phyloP scores from a whole-genome alignment of 2,329 filamentous ascomycete genomes.

The Lomentospora prolificans region DNA sequence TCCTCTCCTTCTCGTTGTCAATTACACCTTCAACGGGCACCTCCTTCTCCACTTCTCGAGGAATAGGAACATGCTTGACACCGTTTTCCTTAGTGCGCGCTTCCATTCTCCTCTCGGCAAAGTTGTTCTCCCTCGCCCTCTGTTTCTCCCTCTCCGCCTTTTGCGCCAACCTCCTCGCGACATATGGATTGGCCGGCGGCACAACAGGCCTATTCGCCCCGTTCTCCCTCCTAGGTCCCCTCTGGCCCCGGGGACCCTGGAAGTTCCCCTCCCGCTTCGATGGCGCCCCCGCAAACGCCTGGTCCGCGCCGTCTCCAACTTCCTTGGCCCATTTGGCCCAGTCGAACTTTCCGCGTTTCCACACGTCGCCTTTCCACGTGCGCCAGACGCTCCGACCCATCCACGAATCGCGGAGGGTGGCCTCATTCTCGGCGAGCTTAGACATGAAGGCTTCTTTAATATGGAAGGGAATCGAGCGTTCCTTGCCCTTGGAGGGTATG shows the following conservation, averaged over 20 bases:
- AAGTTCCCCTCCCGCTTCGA: not conserved
- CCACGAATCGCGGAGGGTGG: conserved; percentile 40
- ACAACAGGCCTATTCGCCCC: not conserved
- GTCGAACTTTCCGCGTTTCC: conserved; percentile 40
- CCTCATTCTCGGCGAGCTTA: conserved; percentile 36
- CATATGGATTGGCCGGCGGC: conserved; percentile 3
- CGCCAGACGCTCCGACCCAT: conserved; percentile 47
- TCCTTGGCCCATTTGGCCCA: conserved; percentile 51
- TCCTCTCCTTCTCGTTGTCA: too few relatives aligned
- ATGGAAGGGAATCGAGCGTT: conserved; percentile 41
- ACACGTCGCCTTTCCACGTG: conserved; percentile 47
- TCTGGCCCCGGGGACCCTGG: not conserved
- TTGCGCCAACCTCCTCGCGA: conserved; percentile 7
- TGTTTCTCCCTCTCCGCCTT: conserved; percentile 7
- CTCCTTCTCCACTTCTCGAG: too few relatives aligned
- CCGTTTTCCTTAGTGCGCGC: not conserved
- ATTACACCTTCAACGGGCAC: not conserved
- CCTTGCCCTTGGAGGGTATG: conserved; percentile 38
- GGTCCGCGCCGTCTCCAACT: not conserved
- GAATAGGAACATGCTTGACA: too few relatives aligned
- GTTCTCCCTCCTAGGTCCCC: not conserved
- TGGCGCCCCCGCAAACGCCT: conserved; percentile 4
- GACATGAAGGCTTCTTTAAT: conserved; percentile 46
- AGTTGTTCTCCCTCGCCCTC: not conserved
- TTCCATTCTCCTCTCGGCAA: not conserved